Evolutionary conservation across 208 protist species (phyloP), one percentile per base, ranked within the genome.

Genomic region (Spironucleus salmonicida): DNA sequence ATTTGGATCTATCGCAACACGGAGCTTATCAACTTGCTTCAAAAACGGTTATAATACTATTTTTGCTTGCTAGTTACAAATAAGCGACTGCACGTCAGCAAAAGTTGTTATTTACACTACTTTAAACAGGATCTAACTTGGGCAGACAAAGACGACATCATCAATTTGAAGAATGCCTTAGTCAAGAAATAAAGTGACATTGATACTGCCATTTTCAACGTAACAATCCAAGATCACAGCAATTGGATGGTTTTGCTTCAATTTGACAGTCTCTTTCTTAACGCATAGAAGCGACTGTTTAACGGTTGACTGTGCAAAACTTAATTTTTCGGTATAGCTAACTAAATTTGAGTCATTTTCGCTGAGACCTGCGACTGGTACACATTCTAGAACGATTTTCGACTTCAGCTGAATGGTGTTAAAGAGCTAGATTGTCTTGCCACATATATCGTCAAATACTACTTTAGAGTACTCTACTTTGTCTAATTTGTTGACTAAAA

Each of bases 401-500:
- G 35, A 67, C 34, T 67, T n/a, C n/a, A n/a, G 61, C 23, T 39
- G 13, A 34, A 39, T 30, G 23, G 19, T 38, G 15, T 34, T 15
- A 38, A 67, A 19, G 15, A 67, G 15, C 35, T n/a, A 39, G 30
- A 30, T 40, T n/a, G 35, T 23, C 30, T 38, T 34, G 35, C 26
- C 35, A 39, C 19, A 15, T 23, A 67, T 67, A 15, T 67, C 61
- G 15, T 38, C 34, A 38, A 40, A 67, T 39, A 15, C 26, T 34
- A 15, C 34, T 34, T 67, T 30, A 30, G 13, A 38, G 26, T 30
- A 67, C 15, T n/a, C 26, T 40, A 30, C 23, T n/a, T 30, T n/a
- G 34, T 67, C 61, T 38, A 67, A 40, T 30, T 67, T 67, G 61
- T 67, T 67, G 23, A 67, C 34, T n/a, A 30, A 15, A n/a, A 67